Evolutionary conservation across 148 eudicot species (phyloP), one percentile per base, ranked within the genome.

Genomic region (Heliamphora exappendiculata): DNA sequence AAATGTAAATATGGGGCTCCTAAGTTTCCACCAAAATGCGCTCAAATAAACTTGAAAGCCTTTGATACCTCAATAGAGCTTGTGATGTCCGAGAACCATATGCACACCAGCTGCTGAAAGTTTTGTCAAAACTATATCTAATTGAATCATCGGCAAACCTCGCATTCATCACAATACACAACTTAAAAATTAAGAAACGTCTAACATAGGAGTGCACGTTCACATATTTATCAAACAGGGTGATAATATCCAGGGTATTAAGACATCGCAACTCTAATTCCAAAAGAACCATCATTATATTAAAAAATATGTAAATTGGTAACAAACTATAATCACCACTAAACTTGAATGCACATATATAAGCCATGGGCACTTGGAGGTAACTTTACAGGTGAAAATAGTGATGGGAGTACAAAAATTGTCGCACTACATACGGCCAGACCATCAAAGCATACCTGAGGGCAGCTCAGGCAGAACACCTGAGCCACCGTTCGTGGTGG

Each of bases 401-500:
- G n/a, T n/a, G n/a, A n/a, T n/a, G n/a, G 34, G 41, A 8, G 37
- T 19, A 41, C 54, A 74, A 58, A 62, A 74, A 42, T 29, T 19
- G 77, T 28, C 77, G 42, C 73, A 28, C 51, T 39, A 37, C 59
- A 28, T 45, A 44, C 41, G 22, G 37, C 33, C 41, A 19, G 10
- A 68, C 34, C 57, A 24, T 19, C 20, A 4, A 20, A 16, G 11
- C 63, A 6, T 50, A 14, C 70, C 84, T 0, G 76, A 51, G 67
- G 78, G 26, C 20, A 28, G 36, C 24, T 55, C 78, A 5, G 80
- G 74, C 16, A 73, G 29, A 58, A 62, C 62, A 34, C 72, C 41
- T 4, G 76, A 33, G 44, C 28, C 34, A 17, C 75, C 79, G 70
- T 72, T 8, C 16, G 37, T 26, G 68, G 51, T 54, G 42, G 73